Evolutionary conservation across 208 protist species (phyloP), one percentile per base, ranked within the genome.

Genomic region (Trypanosoma lewisi): DNA sequence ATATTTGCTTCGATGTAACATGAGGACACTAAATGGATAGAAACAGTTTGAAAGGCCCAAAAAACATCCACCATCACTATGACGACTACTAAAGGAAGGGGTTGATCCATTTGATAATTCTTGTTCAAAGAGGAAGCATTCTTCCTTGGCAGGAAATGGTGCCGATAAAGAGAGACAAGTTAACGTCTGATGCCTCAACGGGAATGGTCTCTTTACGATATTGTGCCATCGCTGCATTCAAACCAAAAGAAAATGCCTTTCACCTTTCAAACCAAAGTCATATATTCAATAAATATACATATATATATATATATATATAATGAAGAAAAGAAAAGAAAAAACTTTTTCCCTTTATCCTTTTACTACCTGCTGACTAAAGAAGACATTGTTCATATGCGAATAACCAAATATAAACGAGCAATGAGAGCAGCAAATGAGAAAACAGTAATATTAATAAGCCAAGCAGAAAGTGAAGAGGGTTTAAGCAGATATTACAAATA

Each of bases 21-120:
- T 56, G 17, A 65, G 19, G 44, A 63, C 34, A 44, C 41, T 23
- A 61, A 72, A 72, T 21, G 66, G 66, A 54, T 42, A 61, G 54
- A 59, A 66, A 52, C 47, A 57, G 7, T 72, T 56, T 12, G 56
- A 52, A 21, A 61, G 34, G 6, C 12, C 31, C 21, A 56, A 14
- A 17, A 45, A 7, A 51, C 16, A 51, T n/a, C 11, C 14, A 34
- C 31, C 30, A 65, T 16, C 23, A 37, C 34, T n/a, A n/a, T n/a
- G n/a, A n/a, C n/a, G n/a, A n/a, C n/a, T 39, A 11, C 8, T 44
- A 62, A 55, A 64, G 7, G 37, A 45, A 12, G 17, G 36, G 25
- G 2, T 17, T 27, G 14, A 6, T 2, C 33, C 41, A 42, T 37
- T 45, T 3, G 25, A 19, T 19, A 72, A 42, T 31, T 72, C 66